These are phyloP conservation scores for Lecanicillium sp. DNA, from an alignment of 2,329 filamentous ascomycete species.

Conservation along the genomic window DNA sequence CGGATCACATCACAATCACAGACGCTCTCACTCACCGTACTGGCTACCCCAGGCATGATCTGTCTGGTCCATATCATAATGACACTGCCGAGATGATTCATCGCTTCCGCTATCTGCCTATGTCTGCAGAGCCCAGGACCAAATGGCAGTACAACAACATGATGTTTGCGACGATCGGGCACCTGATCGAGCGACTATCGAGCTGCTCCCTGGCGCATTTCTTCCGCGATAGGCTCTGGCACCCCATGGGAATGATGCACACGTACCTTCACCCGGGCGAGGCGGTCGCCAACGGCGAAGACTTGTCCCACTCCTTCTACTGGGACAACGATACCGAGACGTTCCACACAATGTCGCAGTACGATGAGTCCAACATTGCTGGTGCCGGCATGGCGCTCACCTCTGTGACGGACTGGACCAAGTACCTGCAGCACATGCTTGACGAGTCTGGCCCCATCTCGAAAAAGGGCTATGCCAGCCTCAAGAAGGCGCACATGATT, in stretches of 20 bases:
- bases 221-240: conserved; percentile 30
- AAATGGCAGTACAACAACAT: conserved; percentile 40
- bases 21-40: conserved; percentile 43
- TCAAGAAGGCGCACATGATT: conserved; percentile 18
- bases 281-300: conserved; percentile 8
- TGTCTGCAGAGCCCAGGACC: conserved; percentile 33
- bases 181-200: conserved; percentile 31
- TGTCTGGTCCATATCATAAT: conserved; percentile 17
- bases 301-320: conserved; percentile 30
- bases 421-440: conserved; percentile 25
- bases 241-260: conserved; percentile 33
- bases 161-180: conserved; percentile 35
- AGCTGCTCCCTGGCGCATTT: conserved; percentile 27
- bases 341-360: conserved; percentile 17
- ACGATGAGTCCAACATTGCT: conserved; percentile 22
- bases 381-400: conserved; percentile 37
- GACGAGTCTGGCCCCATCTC: conserved; percentile 19
- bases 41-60: conserved; percentile 35
- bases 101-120: conserved; percentile 33
- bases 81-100: conserved; percentile 25
- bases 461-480: conserved; percentile 13
- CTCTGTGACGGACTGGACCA: conserved; percentile 29
- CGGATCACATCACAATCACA: conserved; percentile 38
- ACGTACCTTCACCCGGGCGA: conserved; percentile 23
- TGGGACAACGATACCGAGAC: conserved; percentile 22